A percentile compares a stretch with the other conserved stretches of the same genome.
These are phyloP conservation scores for Sugiyamaella castrensis DNA, from an alignment of 1,139 yeast genomes.

Conservation along the genomic window DNA sequence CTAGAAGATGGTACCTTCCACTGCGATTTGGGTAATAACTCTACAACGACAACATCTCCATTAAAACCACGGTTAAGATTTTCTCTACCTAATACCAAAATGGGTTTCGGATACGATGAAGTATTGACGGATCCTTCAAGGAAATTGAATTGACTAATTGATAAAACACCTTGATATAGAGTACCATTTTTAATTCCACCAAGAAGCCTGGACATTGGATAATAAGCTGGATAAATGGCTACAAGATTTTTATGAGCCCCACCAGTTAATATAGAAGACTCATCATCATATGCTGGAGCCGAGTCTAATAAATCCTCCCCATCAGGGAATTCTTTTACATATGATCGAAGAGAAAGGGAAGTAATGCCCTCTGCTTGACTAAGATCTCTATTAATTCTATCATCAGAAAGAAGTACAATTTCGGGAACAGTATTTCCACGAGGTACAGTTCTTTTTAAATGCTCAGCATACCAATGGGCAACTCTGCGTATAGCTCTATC, in stretches of 20 bases:
- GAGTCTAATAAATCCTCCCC: constrained; percentile 77
- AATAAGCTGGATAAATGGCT: constrained; percentile 71
- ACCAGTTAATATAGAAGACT: constrained; percentile 28
- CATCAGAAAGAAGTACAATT: constrained; percentile 73
- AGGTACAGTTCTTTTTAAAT: constrained; percentile 44
- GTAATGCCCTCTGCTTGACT: constrained; percentile 55
- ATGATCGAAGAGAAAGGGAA: constrained; percentile 59
- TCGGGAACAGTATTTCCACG: constrained; percentile 31
- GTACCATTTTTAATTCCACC: constrained; percentile 91
- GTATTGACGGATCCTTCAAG: constrained; percentile 82
- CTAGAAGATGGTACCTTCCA: constrained; percentile 88
- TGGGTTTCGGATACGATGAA: constrained; percentile 74
- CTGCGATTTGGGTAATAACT: constrained; percentile 75
- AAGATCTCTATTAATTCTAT: constrained; percentile 59
- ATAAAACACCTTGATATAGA: constrained; percentile 78
- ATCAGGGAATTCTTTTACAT: constrained; percentile 69
- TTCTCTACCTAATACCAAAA: constrained; percentile 77
- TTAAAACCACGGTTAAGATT: constrained; percentile 87
- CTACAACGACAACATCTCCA: constrained; percentile 89
- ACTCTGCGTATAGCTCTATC: constrained; percentile 85
- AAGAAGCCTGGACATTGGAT: constrained; percentile 74
- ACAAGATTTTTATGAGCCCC: constrained; percentile 40
- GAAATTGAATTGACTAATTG: constrained; percentile 80
- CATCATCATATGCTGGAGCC: constrained; percentile 54
- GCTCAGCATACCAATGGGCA: constrained; percentile 67